phyloP scores from a whole-genome alignment of 169 alveolate genomes.

The Cryptosporidium felis region DNA sequence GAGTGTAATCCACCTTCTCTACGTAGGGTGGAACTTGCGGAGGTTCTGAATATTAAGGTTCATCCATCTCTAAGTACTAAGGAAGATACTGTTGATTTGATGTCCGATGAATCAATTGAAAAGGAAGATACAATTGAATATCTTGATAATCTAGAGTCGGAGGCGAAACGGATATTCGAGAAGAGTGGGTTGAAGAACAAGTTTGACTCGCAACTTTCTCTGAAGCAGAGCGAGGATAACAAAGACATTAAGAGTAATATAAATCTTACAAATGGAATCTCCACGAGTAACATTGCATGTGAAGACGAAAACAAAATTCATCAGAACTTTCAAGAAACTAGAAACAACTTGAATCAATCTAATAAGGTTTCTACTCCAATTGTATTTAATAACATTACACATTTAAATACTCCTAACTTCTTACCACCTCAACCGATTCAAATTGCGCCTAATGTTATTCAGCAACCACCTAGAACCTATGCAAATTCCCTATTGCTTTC shows the following conservation, averaged over 20 bases:
- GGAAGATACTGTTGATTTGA: slow-evolving; percentile 43
- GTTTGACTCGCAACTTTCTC: neutral
- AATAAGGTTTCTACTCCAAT: slow-evolving; percentile 11
- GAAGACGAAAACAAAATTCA: slow-evolving; percentile 22
- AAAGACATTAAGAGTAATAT: neutral
- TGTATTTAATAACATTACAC: neutral
- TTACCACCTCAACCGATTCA: slow-evolving; percentile 65
- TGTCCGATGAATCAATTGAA: slow-evolving; percentile 59
- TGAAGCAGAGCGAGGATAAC: neutral
- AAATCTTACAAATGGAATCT: neutral
- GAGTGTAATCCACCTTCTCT: slow-evolving; percentile 56
- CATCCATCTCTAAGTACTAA: neutral
- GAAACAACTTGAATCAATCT: neutral
- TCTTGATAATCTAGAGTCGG: slow-evolving; percentile 32
- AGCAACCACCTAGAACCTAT: slow-evolving; percentile 63
- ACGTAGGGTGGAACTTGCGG: slow-evolving; percentile 44
- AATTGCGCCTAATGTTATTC: slow-evolving; percentile 63
- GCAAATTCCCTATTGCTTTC: slow-evolving; percentile 67
- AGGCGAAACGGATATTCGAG: slow-evolving; percentile 35
- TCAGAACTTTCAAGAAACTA: neutral
- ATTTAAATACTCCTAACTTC: slow-evolving; percentile 17
- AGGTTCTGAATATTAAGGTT: slow-evolving; percentile 32
- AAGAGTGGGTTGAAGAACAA: slow-evolving; percentile 13
- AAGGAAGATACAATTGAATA: slow-evolving; percentile 7
- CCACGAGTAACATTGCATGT: neutral